phyloP scores from a whole-genome alignment of 1,139 yeast genomes.

The Taphrina pruni region DNA sequence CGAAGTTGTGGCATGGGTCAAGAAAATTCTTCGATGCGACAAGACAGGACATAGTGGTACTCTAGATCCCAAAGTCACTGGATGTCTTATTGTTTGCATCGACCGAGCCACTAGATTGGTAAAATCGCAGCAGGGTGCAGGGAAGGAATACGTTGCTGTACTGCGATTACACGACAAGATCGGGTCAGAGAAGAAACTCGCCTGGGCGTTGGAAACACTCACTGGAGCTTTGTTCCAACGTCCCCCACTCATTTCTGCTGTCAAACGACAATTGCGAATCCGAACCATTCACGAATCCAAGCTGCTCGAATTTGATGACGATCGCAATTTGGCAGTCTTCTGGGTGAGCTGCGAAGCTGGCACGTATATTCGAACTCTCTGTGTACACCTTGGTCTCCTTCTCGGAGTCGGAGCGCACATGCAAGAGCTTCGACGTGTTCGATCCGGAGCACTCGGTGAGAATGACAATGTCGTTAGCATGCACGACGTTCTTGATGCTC shows the following conservation, averaged over 20 bases:
- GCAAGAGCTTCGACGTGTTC: conserved; percentile 99
- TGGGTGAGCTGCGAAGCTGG: conserved; percentile 99
- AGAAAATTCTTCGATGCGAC: conserved; percentile 85
- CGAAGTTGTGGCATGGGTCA: conserved; percentile 94
- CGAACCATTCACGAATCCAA: conserved; percentile 97
- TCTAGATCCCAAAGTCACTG: conserved; percentile 97
- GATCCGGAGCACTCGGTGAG: conserved; percentile 95
- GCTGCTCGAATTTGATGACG: conserved; percentile 92
- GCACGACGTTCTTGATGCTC: conserved; percentile 97
- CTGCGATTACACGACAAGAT: conserved; percentile 93
- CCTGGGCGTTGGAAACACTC: conserved; percentile 84
- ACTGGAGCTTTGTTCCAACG: conserved; percentile 99
- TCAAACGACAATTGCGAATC: conserved; percentile 97
- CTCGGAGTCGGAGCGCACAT: conserved; percentile 99
- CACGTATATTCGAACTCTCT: conserved; percentile 97
- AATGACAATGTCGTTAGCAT: conserved; percentile 89
- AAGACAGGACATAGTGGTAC: conserved; percentile 99
- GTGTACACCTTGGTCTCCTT: conserved; percentile 98
- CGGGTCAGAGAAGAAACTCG: conserved; percentile 87
- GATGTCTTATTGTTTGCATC: conserved; percentile 95
- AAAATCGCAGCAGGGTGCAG: conserved; percentile 99
- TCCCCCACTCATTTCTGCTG: conserved; percentile 98
- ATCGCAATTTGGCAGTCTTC: conserved; percentile 95
- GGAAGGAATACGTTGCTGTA: conserved; percentile 98
- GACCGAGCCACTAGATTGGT: conserved; percentile 98